Base-by-base conservation (phyloP, 441 rosid genomes). In the Kokia cookei region DNA sequence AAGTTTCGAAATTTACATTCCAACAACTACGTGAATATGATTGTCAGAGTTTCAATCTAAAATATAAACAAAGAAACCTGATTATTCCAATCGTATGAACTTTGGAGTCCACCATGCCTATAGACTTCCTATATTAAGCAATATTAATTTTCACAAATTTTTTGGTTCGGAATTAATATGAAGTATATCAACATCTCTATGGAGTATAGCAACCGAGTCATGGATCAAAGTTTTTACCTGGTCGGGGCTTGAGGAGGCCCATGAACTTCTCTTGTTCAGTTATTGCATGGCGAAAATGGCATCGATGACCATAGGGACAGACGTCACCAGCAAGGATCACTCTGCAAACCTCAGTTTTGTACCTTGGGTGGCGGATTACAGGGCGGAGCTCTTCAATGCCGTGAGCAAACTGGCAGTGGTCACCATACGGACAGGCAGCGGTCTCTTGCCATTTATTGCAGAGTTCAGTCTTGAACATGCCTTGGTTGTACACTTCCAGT, bases 361-460 rank as follows among this genome's bases (percentile, higher is more conserved):
- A 89, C 75, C 91, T 90, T n/a, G 91, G 93, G 77, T 87, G 93
- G 76, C 93, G 89, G 76, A 87, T 89, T 7, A 87, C 91, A 3
- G 93, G 90, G 75, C 90, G 90, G 54, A 89, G 93, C 79, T 89
- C 89, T 45, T 82, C 82, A 24, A 89, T 79, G 8, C 93, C 90
- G 17, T 89, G 93, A 58, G 93, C 93, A 73, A 87, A 89, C 57
- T 87, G 93, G 83, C 93, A 89, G 62, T 86, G 82, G 22, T 86
- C 84, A 51, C 86, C 90, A n/a, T 87, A 89, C 22, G 91, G 89
- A 72, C 93, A 89, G 17, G 86, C 51, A 3, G 90, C 90, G 0
- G 90, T 89, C 77, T 86, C 90, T 76, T 86, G 93, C 93, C 93
- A 89, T 78, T 89, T 89, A 86, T 89, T 87, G 87, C 93, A 87